A percentile compares a stretch with the other conserved stretches of the same genome.
Evolutionary conservation across 176 grass and related monocot species (phyloP).

Genomic region (Carex cristatella): DNA sequence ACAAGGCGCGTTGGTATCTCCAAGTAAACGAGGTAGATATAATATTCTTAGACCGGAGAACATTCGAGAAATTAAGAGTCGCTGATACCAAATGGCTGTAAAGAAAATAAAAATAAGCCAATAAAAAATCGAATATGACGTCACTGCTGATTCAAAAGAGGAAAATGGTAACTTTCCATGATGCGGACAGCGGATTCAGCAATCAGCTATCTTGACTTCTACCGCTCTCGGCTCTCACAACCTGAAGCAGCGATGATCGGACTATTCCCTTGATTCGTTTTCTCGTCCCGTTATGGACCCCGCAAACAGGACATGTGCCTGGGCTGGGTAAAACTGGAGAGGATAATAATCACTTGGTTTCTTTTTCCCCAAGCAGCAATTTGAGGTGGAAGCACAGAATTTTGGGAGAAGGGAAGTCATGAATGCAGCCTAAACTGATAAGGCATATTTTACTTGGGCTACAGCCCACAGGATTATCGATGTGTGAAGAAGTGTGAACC

Average conservation of each 20-base stretch:
- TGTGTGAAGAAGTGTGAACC: neutral
- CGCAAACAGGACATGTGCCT: no score
- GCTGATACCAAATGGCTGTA: neutral
- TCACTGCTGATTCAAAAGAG: conserved; percentile 10
- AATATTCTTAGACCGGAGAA: neutral
- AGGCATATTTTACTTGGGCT: neutral
- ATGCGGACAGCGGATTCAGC: neutral
- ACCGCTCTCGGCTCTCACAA: neutral
- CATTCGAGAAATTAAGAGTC: neutral
- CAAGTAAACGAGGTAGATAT: neutral
- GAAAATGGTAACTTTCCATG: neutral
- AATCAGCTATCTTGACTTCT: neutral
- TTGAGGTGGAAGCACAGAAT: neutral
- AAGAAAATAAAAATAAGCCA: neutral
- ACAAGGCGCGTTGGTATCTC: neutral
- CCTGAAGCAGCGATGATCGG: neutral
- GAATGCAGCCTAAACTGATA: neutral
- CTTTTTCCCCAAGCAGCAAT: conserved; percentile 9
- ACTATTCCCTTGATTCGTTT: neutral
- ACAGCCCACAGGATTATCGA: neutral
- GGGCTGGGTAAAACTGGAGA: neutral
- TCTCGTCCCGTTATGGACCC: no score
- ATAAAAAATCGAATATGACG: neutral
- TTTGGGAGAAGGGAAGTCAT: neutral
- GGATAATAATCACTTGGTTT: neutral